Evolutionary conservation across 495 filamentous ascomycete species (phyloP), one percentile per base, ranked within the genome.

Genomic region (Opeltia flavorubescens): DNA sequence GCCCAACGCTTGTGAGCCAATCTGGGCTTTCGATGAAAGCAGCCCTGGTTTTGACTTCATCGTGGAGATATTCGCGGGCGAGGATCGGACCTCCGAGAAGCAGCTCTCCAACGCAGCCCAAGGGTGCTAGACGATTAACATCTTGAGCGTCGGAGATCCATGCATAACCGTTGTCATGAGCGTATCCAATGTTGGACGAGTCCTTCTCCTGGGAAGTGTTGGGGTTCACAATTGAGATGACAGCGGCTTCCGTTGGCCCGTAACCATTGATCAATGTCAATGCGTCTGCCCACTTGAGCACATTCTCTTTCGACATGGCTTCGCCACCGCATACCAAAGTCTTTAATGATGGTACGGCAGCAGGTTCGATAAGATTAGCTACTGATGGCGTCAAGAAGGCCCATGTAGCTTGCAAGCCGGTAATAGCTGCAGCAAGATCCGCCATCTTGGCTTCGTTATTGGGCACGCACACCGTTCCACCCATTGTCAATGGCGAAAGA

Each of bases 401-500:
- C 62, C 68, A 74, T 1, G 64, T 67, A 4, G 75, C 72, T 11
- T 64, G 54, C 55, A 74, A 59, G 1, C 65, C 65, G 33, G 62
- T 61, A 7, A 77, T 77, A 3, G 65, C 64, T 41, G 64, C 65
- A 8, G 63, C 57, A 15, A 75, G 55, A 53, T 75, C 66, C 36
- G 69, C 71, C 15, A 74, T 54, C 5, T 75, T 61, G 9, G 78
- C 71, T 8, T 79, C 60, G 34, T 78, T 72, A 53, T 66, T 71
- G 2, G 76, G 77, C 26, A 84, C 66, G 55, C 80, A 84, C 3
- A 80, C 62, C 45, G 67, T 74, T 23, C 70, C 79, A 17, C 80
- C 80, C n/a, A 65, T 45, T 46, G 72, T 71, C 15, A 76, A 49
- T 4, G 71, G 66, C 9, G 64, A 68, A 11, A 75, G 55, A 8